Conservation (phyloP, 2,329 filamentous ascomycete species). For the Neofusicoccum sp. region DNA sequence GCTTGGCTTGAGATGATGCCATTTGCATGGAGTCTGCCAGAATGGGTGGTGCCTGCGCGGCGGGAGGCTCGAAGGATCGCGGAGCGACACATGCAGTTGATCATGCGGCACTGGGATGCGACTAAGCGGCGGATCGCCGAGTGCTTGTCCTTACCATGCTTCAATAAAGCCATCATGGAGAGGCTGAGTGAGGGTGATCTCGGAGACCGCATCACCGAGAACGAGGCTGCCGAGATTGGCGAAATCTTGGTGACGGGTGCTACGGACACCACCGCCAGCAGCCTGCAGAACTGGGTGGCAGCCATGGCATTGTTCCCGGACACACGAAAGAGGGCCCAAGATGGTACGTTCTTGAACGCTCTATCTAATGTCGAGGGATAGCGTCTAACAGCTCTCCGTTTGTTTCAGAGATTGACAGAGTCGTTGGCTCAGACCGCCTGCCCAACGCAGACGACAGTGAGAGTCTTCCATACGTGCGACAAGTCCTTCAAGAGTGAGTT, state of each 20-base stretch:
- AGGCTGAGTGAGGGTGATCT: background rate
- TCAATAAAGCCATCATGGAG: conserved; percentile 1
- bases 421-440: conserved; percentile 23
- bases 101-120: conserved; percentile 26
- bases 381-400: no score
- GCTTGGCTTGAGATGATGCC: conserved; percentile 50
- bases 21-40: conserved; percentile 43
- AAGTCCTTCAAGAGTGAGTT: conserved; percentile 24
- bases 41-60: conserved; percentile 37
- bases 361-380: no score
- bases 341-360: conserved; percentile 15
- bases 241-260: background rate
- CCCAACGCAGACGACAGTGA: conserved; percentile 22
- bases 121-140: conserved; percentile 18
- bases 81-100: conserved; percentile 43
- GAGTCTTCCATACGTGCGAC: conserved; percentile 18
- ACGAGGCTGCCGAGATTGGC: background rate
- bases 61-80: conserved; percentile 34
- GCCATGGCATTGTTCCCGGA: conserved; percentile 32
- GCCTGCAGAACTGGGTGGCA: conserved; percentile 39
- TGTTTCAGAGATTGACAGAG: conserved; percentile 24
- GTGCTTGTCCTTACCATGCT: background rate
- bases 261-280: conserved; percentile 20
- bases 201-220: background rate
- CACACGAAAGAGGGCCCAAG: conserved; percentile 34